Evolutionary conservation across 345 rosid genomes (phyloP), one percentile per base, ranked within the genome.

Genomic region (Combretum micranthum): DNA sequence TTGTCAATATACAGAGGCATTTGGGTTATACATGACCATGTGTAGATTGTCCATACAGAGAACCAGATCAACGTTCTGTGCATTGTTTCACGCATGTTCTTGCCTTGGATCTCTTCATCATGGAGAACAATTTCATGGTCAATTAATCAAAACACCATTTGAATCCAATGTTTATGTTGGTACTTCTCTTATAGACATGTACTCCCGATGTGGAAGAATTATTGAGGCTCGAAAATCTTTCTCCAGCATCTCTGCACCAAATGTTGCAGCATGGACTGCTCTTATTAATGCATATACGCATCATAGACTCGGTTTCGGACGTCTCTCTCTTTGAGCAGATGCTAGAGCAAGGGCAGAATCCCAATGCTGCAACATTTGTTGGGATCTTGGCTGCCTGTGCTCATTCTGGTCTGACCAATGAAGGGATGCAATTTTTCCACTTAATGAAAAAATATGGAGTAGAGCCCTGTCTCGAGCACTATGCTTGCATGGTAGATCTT

Each of bases 261-360:
- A 77, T 66, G 82, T 82, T 47, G 82, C 82, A 18, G 71, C 80
- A 14, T 82, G 83, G 87, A 79, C 83, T 1, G 78, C 91, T 59
- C 78, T 82, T 56, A 70, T 81, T 17, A 72, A 79, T 65, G 87
- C 73, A 14, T 75, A 67, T 64, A 79, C 85, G n/a, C 78, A 68
- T 51, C 80, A 81, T 50, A 80, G 90, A 50, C 78, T 73, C 65
- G 81, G 76, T 42, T 69, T 60, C 4, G 78, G 64, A 80, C 83
- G 52, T 75, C 44, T 47, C 50, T 44, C 78, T 75, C 49, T 84
- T 77, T 60, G 69, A 64, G 52, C 64, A 47, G 26, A 79, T 79
- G 87, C 49, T 77, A 50, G 69, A 60, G 61, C 66, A 63, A 62
- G 57, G 17, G n/a, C 64, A 73, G 22, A 62, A n/a, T 49, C 87